Evolutionary conservation across 1,284 basidiomycete species (phyloP).

Genomic region (Pseudozyma thailandica): DNA sequence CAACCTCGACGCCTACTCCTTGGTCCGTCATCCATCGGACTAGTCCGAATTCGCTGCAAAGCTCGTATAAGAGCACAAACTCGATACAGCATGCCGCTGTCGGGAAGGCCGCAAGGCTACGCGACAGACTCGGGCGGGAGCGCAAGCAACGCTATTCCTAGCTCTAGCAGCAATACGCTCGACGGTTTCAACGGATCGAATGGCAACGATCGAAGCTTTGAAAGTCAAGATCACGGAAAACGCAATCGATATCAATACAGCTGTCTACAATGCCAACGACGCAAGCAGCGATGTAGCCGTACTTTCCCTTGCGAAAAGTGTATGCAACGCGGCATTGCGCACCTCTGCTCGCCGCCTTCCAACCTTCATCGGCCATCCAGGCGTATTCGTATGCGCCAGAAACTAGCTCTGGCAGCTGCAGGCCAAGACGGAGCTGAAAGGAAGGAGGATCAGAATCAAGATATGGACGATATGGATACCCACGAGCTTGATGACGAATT

Average conservation of each 20-base stretch:
- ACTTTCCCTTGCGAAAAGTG: slow-evolving; percentile 47
- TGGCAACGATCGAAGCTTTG: slow-evolving; percentile 15
- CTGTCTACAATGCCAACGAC: slow-evolving; percentile 42
- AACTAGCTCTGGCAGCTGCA: slow-evolving; percentile 13
- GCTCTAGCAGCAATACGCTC: background rate
- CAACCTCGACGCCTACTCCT: background rate
- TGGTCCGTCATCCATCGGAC: background rate
- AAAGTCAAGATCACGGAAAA: slow-evolving; percentile 22
- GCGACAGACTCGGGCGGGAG: slow-evolving; percentile 2
- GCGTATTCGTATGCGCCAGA: slow-evolving; percentile 40
- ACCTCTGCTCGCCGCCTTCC: slow-evolving; percentile 36
- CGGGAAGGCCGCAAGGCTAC: background rate
- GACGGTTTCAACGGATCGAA: background rate
- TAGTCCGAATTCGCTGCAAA: background rate
- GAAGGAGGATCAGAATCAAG: slow-evolving; percentile 9
- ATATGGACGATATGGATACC: slow-evolving; percentile 27
- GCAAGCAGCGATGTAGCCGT: slow-evolving; percentile 43
- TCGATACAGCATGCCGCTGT: background rate
- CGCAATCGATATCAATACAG: slow-evolving; percentile 49
- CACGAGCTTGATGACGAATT: slow-evolving; percentile 40
- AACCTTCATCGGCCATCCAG: slow-evolving; percentile 37
- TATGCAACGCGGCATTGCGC: slow-evolving; percentile 38
- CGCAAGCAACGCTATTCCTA: slow-evolving; percentile 1
- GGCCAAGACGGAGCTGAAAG: background rate
- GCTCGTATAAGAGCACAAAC: too few relatives aligned